Base-by-base conservation (phyloP, 495 filamentous ascomycete species). In the Aspergillus homomorphus region DNA sequence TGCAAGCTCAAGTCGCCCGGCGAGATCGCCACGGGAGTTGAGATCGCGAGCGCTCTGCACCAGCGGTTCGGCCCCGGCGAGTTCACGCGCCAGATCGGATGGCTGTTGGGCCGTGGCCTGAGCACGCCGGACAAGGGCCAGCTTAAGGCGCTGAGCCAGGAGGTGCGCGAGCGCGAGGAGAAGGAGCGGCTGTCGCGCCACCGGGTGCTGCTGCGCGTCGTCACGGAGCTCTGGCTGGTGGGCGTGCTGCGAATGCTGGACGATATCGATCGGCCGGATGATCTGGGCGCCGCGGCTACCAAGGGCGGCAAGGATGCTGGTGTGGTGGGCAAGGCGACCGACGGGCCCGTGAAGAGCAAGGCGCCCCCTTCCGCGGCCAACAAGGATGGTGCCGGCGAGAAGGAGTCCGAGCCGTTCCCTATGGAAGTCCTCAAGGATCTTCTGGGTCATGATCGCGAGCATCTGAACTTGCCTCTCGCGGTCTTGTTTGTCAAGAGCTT, bases 371-470 rank as follows among this genome's bases (percentile, higher is more conserved):
- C 66, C 1, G 61, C 65, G 1, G 57, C 54, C 56, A 30, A 21
- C 18, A 62, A 68, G 20, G 82, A 82, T 54, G 69, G 72, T 9
- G 26, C 4, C 33, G 33, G 33, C 16, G 74, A 75, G 14, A 73
- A 72, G 52, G 75, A 79, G 41, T 72, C 79, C 8, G 94, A 97
- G 55, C 92, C 94, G 4, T 98, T 98, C 64, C 94, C 94, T 7
- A 76, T 99, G 24, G 94, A 99, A 68, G 92, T 98, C 30, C 75
- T 99, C 38, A 99, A 98, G 75, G 94, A 99, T 66, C 81, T 99
- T 55, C 82, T 98, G 4, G 91, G 92, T 2, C 87, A 96, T 67
- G 94, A 99, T 66, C 83, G 89, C 18, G 93, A 99, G 59, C 94
- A 98, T 70, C 77, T 83, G 26, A 98, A 97, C 67, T 75, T 99